Evolutionary conservation across 2,329 filamentous ascomycete species (phyloP), one percentile per base, ranked within the genome.

Genomic region (Aureobasidium sp.): DNA sequence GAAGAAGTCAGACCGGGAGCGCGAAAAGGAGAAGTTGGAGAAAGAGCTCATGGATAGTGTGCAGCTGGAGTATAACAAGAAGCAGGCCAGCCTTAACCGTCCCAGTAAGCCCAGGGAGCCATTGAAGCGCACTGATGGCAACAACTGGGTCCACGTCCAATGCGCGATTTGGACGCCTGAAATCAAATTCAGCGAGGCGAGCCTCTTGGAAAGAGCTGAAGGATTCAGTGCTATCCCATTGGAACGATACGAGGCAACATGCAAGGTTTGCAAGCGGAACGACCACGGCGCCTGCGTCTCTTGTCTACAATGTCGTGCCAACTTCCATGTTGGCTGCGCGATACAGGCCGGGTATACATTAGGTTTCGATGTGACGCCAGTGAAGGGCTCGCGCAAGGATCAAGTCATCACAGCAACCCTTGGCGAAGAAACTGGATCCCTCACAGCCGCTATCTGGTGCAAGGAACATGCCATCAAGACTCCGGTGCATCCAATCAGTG

Each of bases 131-230:
- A 99, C 94, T 0, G 90, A 89, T 4, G 91, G 95, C 72, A 97
- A 97, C 76, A 97, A 97, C 70, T 99, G 94, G 94, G 90, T 97
- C 16, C 94, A 99, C 72, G 91, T 97, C 32, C 87, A 88, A 41
- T 99, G 94, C 71, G 92, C 94, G 1, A 80, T 96, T 21, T 97
- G 90, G 86, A 92, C 89, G 11, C 86, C 91, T 0, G 94, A 99
- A 74, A 87, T 96, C 69, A 94, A 92, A 70, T 99, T 97, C 73
- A 92, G 89, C 65, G 90, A 90, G 68, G 88, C 91, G 21, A 86
- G 87, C 69, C 85, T 88, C 21, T 78, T 99, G 37, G 89, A 91
- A 67, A 88, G 91, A 36, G 91, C 90, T 2, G 94, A 99, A 76
- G 93, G 93, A 25, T 91, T 99, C 65, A 88, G 89, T 4, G 87